Base-by-base conservation (phyloP, 768 basidiomycete genomes). In the Antrodiella citrinella region DNA sequence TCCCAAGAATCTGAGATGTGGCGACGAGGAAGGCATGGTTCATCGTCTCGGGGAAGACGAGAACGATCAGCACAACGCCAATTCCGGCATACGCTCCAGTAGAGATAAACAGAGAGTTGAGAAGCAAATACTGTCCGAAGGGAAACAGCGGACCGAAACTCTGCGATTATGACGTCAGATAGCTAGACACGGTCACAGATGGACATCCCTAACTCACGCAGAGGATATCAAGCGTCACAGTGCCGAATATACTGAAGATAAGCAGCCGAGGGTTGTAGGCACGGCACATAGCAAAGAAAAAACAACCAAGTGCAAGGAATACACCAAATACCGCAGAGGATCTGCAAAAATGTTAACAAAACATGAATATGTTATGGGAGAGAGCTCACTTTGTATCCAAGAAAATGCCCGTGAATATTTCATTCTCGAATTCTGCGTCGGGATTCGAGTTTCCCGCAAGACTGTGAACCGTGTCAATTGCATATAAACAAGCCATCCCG, bases 11-110 rank as follows among this genome's bases (percentile, higher is more conserved):
- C 11, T 48, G 59, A 3, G 61, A 58, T n/a, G 64, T 49, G 9
- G 55, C 60, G 18, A 54, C 57, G 42, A 76, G 61, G 30, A 64
- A 64, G 3, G 66, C 57, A 49, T 76, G 73, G 50, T 74, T 71
- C 47, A 79, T 63, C 0, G 76, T 71, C 55, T 76, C 70, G 4
- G 80, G 80, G 60, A 81, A 82, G 46, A 80, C 62, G 48, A 78
- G 57, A 5, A 74, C 47, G 9, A 72, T 72, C 2, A 68, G 58
- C 3, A 71, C 65, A n/a, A 75, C 23, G 0, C 68, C 76, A 45
- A 78, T 75, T n/a, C 66, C 79, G 41, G 73, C 61, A 63, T 74
- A 81, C 48, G 62, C 69, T 2, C 67, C 63, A 2, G 74, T 66
- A 0, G 78, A 75, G 12, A 73, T 71, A 25, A 75, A 60, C 35